Evolutionary conservation across 176 grass and related monocot species (phyloP).

Genomic region (Aegilops speltoides): DNA sequence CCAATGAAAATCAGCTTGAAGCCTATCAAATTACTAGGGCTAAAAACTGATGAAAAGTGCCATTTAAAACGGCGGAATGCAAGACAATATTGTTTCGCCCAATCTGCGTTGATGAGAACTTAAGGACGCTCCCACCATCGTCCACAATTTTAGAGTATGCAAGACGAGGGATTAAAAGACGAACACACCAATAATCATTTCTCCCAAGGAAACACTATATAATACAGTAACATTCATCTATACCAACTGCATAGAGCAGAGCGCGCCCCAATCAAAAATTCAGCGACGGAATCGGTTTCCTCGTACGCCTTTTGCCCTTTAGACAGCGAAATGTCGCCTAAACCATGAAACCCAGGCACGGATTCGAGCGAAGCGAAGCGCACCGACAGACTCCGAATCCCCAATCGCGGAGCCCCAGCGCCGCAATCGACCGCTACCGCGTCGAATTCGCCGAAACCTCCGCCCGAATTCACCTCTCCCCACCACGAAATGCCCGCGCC

Average conservation of each 20-base stretch:
- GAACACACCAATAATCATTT: neutral
- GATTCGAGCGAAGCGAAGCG: neutral
- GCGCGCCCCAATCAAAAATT: neutral
- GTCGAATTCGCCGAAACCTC: neutral
- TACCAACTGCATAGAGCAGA: neutral
- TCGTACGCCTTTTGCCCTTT: neutral
- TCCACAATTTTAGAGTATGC: neutral
- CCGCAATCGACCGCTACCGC: neutral
- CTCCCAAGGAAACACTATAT: neutral
- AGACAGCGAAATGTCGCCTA: neutral
- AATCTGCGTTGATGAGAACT: neutral
- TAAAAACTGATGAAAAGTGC: neutral
- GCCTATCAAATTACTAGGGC: neutral
- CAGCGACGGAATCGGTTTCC: neutral
- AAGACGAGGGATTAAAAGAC: neutral
- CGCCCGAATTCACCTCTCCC: neutral
- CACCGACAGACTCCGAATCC: neutral
- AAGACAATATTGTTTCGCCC: neutral
- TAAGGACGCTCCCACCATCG: neutral
- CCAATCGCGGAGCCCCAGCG: neutral
- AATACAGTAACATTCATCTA: neutral
- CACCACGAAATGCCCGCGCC: neutral
- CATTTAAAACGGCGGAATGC: no score
- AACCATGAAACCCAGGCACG: neutral
- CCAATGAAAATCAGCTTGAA: neutral